Percentiles rank a stretch among this genome's conserved stretches.
Conservation (phyloP, 176 grass and related monocot species). For the Musa acuminata region DNA sequence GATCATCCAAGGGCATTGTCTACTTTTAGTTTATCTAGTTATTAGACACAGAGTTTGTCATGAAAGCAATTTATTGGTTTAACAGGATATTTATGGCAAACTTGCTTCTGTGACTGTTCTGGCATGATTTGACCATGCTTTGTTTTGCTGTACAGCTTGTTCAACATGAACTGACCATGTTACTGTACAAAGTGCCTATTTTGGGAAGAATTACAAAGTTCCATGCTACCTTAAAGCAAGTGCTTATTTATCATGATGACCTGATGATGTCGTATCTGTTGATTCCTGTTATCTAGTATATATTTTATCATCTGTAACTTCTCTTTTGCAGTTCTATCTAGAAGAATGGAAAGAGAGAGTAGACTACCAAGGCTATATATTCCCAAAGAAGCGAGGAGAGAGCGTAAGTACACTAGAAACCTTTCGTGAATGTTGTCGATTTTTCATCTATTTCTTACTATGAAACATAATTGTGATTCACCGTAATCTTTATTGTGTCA, state of each 20-base stretch:
- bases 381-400: slow-evolving; percentile 26
- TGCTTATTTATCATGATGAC: background rate
- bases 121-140: background rate
- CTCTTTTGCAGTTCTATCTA: slow-evolving; percentile 77
- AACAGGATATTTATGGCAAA: no score
- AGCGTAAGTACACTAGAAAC: no score
- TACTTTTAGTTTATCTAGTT: no score
- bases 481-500: no score
- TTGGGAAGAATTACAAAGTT: background rate
- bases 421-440: no score
- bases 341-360: slow-evolving; percentile 91
- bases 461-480: background rate
- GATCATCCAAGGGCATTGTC: no score
- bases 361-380: slow-evolving; percentile 85
- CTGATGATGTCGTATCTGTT: no score
- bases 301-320: background rate
- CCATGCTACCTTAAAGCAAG: background rate
- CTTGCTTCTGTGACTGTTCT: background rate
- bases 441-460: background rate
- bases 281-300: no score
- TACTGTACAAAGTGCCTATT: background rate
- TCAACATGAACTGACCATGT: background rate
- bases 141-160: background rate
- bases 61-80: no score
- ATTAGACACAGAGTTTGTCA: no score